These are phyloP conservation scores for Beta lomatogona DNA, from an alignment of 179 eudicot species.

Conservation along the genomic window DNA sequence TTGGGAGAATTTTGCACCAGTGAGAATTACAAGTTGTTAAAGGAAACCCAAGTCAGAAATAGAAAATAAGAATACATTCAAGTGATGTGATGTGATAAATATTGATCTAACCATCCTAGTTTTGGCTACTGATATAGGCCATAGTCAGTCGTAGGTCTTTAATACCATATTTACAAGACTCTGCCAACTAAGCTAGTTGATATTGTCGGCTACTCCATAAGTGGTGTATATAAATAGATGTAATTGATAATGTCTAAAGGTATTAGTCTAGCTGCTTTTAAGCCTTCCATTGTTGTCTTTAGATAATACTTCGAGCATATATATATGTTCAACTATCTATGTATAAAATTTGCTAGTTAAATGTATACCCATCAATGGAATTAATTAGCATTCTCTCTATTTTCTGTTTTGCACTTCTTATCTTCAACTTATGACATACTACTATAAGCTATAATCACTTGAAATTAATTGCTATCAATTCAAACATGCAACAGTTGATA, in stretches of 20 bases:
- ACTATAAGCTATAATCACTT: no score
- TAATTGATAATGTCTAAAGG: background rate
- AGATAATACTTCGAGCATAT: background rate
- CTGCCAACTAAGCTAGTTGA: no score
- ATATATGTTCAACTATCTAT: no score
- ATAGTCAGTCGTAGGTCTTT: no score
- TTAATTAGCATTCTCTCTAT: no score
- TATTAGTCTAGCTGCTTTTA: background rate
- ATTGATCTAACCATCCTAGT: background rate
- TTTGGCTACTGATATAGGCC: background rate
- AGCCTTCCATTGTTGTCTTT: background rate
- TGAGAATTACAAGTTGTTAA: background rate
- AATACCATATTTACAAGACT: no score
- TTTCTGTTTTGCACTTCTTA: no score
- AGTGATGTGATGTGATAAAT: background rate
- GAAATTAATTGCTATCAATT: no score
- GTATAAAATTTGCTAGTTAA: no score
- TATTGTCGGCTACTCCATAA: accelerated
- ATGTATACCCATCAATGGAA: no score
- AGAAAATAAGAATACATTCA: background rate
- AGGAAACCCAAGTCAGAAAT: background rate
- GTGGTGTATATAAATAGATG: background rate
- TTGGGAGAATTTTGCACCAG: slow-evolving; percentile 15
- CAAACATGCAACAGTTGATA: background rate
- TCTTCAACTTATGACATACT: no score